Evolutionary conservation across 192 early-diverging fungal genomes (phyloP), one percentile per base, ranked within the genome.

Genomic region (Mortierella hygrophila): DNA sequence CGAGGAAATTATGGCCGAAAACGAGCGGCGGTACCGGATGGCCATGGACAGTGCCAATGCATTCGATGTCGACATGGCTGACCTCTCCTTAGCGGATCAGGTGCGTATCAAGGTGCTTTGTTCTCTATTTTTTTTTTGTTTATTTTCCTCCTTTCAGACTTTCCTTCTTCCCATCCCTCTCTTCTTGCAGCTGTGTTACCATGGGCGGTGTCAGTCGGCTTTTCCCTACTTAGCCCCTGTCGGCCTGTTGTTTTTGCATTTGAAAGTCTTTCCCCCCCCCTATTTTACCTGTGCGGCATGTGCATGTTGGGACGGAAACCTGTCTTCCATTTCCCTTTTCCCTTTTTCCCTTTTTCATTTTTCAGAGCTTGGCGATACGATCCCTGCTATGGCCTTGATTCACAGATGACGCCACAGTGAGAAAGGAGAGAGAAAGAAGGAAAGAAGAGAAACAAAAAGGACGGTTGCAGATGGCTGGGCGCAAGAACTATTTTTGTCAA

Each of bases 31-130:
- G 65, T 88, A 88, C 32, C 80, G 83, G 63, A 88, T 88, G 83
- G 79, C 89, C 20, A 88, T 89, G 83, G 90, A 91, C 32, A 89
- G 88, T 54, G 82, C 88, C 21, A 82, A 74, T 70, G 85, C 86
- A 49, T 83, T 91, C 41, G 90, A 89, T 35, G 79, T 91, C 20
- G 90, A 91, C 77, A 83, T 91, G 76, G 80, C 85, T 21, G 81
- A 85, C 71, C 77, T 88, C 42, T 87, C 86, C n/a, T 82, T 78
- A 86, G 87, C 78, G 69, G 87, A 80, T 80, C 80, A 83, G 86
- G 83, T 77, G 77, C 76, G 85, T 89, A 5, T 18, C 9, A 7
- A 21, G 21, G 70, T 71, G 63, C 40, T 18, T 23, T 41, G 71
- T 46, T 46, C 41, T 75, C n/a, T 75, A 42, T 70, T 68, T 46